Evolutionary conservation across 2,329 filamentous ascomycete species (phyloP), one percentile per base, ranked within the genome.

Genomic region (Rhinocladiella mackenziei): DNA sequence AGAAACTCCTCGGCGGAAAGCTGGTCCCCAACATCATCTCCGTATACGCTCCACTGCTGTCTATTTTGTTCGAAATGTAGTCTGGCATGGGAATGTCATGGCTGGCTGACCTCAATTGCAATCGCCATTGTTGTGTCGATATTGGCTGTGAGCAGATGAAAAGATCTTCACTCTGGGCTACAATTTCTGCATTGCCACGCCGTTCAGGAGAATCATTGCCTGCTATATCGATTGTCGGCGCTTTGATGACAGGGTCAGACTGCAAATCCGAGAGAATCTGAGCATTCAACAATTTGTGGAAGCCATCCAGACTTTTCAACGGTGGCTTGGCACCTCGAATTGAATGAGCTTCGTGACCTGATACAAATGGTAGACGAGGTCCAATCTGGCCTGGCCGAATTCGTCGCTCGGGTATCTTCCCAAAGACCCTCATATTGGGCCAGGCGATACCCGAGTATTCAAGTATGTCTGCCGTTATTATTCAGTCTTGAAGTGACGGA

Each of bases 391-490:
- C 65, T 53, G 23, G 65, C 53, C 30, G 58, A 52, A 19, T 66
- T 63, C 48, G 68, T 69, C 37, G 35, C 29, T 39, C 64, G 13
- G 67, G 13, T 7, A 39, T 15, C n/a, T 31, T 62, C 26, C 72
- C 73, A 14, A 71, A 86, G 81, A 88, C 85, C 11, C 69, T 65
- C 14, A 76, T 67, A 60, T 85, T 89, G 5, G 87, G 87, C 85
- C 86, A 94, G 2, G 86, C 85, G 58, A 94, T 88, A 3, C 76
- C 76, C 2, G 80, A 81, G 48, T 70, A 73, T 63, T 92, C 84
- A 20, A 94, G 74, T 17, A 89, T 71, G 30, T 84, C 87, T 87
- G 54, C 11, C 5, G 5, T 5, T 26, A 11, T 52, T 37, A 48
- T 35, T 22, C 8, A 30, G 28, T 26, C 9, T 7, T n/a, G 14